Evolutionary conservation across 1,284 basidiomycete species (phyloP), one percentile per base, ranked within the genome.

Genomic region (Puccinia polysora): DNA sequence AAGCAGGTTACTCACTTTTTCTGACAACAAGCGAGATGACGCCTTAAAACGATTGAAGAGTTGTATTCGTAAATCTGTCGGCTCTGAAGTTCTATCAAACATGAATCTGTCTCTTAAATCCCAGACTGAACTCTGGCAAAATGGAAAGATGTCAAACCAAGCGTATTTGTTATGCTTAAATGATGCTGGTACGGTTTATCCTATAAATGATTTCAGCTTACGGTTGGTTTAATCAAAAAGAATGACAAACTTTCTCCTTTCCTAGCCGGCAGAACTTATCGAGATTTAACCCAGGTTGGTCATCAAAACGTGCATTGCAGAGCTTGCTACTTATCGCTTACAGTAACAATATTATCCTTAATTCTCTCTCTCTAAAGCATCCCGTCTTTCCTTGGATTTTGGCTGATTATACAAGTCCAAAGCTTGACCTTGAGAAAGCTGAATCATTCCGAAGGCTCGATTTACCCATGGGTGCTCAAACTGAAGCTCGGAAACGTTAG

Each of bases 381-480:
- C 94, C 94, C 0, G 87, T 97, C 20, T 95, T 97, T 77, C 93
- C 83, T 36, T 93, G 91, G 93, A 87, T 96, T 15, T 77, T 97
- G 50, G 84, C 87, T 72, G 92, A 97, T 77, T 97, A 96, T 77
- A 83, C 84, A 0, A 94, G 91, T 0, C 81, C 85, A 10, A 83
- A 80, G 2, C 82, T 97, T 36, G 88, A 97, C 77, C 80, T 97
- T 14, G 83, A 82, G 1, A 84, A 85, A 14, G 82, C 84, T 15
- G 82, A 84, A 2, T 85, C 86, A 0, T 97, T 87, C 80, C 85
- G 94, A 75, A 88, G 92, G 78, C 82, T 97, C 6, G 85, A 86
- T 1, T 86, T 87, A 73, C 93, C 94, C 0, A 97, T 97, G 92
- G 94, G 94, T 0, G 92, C 91, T 0, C 83, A 96, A 50, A 91